These are phyloP conservation scores for Waltergamsia citrina DNA, from an alignment of 2,329 filamentous ascomycete genomes.

Conservation along the genomic window DNA sequence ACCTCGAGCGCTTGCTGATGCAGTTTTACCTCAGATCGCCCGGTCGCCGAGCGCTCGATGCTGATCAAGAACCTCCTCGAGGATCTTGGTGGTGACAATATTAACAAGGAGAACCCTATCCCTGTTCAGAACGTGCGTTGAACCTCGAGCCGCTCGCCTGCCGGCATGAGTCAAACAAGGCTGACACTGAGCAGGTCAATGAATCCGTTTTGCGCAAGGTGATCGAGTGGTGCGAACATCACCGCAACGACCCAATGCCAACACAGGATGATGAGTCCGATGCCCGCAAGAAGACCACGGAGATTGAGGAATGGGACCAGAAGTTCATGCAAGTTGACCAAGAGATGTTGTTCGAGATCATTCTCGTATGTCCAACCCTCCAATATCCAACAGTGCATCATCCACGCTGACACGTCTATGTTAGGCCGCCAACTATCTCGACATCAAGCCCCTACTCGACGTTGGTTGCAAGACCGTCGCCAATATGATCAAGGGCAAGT, in stretches of 20 bases:
- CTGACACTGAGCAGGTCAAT: constrained; percentile 53
- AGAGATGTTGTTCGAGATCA: constrained; percentile 99
- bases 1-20: constrained; percentile 4
- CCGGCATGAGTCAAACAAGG: constrained; percentile 2
- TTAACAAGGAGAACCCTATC: constrained; percentile 55
- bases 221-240: constrained; percentile 95
- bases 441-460: constrained; percentile 96
- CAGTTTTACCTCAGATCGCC: constrained; percentile 54
- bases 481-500: constrained; percentile 99
- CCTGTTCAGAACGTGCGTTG: constrained; percentile 73
- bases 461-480: constrained; percentile 99
- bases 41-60: constrained; percentile 82
- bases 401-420: constrained; percentile 9
- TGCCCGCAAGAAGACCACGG: constrained; percentile 93
- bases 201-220: constrained; percentile 92
- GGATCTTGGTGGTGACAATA: constrained; percentile 64
- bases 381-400: neutral
- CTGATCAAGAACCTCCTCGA: constrained; percentile 98
- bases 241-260: constrained; percentile 79
- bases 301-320: constrained; percentile 99
- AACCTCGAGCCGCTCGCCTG: constrained; percentile 5
- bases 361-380: constrained; percentile 59
- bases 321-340: constrained; percentile 99
- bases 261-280: constrained; percentile 84
- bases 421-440: constrained; percentile 96